Conservation (phyloP, 73 alveolate genomes). For the Durusdinium trenchii region DNA sequence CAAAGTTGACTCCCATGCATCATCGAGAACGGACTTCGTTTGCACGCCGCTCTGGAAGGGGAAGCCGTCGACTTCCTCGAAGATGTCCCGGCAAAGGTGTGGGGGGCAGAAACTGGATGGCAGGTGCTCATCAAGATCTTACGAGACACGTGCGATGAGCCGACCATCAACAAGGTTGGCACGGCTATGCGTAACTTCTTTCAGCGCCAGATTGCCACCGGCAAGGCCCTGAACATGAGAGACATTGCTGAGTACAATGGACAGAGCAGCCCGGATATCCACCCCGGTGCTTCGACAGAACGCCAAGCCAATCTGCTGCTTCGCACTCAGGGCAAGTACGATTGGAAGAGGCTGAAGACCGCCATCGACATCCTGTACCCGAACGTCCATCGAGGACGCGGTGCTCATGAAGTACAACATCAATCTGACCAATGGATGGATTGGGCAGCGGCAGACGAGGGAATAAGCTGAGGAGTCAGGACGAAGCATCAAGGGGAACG, state of each 20-base stretch:
- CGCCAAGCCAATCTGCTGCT: constrained; percentile 34
- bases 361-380: constrained; percentile 1
- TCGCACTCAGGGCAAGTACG: not conserved
- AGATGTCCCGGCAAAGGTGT: not conserved
- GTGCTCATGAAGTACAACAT: not conserved
- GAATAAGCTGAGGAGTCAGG: no score
- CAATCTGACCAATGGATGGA: no score
- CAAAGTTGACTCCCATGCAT: constrained; percentile 1
- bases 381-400: not conserved
- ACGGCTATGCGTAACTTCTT: constrained; percentile 2
- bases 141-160: constrained; percentile 24
- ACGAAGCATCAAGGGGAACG: no score
- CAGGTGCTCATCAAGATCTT: not conserved
- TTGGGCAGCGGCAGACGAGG: no score
- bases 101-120: not conserved
- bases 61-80: not conserved
- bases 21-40: not conserved
- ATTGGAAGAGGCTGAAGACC: not conserved
- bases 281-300: not conserved
- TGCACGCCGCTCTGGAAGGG: not conserved
- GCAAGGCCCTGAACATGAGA: not conserved
- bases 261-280: constrained; percentile 7
- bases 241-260: constrained; percentile 3
- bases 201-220: not conserved
- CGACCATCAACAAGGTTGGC: not conserved